Conservation (phyloP, 2,329 filamentous ascomycete genomes). For the Microdochium nivale region DNA sequence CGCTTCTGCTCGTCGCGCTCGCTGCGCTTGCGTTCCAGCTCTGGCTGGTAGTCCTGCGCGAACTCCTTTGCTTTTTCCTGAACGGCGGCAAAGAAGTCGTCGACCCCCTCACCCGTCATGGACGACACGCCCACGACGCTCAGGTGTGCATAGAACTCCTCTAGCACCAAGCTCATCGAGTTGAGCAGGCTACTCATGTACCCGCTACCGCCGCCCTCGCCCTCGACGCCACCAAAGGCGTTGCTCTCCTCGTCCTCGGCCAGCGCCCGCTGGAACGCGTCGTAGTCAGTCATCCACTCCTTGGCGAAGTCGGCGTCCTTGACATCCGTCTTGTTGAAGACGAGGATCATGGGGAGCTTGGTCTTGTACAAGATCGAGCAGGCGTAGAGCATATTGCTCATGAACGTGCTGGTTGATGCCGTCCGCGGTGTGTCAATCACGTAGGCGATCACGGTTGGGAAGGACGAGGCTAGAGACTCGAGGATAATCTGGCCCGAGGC, state of each 20-base stretch:
- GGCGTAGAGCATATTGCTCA: constrained; percentile 99
- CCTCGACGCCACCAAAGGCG: constrained; percentile 65
- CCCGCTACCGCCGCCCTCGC: constrained; percentile 66
- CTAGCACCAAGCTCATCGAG: constrained; percentile 95
- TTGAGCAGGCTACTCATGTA: constrained; percentile 96
- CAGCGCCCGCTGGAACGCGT: constrained; percentile 84
- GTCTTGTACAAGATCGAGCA: constrained; percentile 99
- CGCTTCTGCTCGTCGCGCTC: constrained; percentile 71
- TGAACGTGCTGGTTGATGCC: constrained; percentile 90
- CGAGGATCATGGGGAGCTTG: constrained; percentile 94
- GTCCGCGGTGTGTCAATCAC: constrained; percentile 95
- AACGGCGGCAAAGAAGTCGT: constrained; percentile 89
- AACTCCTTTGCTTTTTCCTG: constrained; percentile 84
- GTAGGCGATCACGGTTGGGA: constrained; percentile 95
- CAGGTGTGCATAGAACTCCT: constrained; percentile 94
- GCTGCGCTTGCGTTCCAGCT: constrained; percentile 69
- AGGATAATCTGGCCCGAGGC: constrained; percentile 91
- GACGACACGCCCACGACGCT: constrained; percentile 89
- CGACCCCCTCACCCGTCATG: constrained; percentile 83
- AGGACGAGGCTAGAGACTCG: constrained; percentile 84
- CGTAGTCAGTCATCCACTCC: constrained; percentile 99
- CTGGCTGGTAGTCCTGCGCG: constrained; percentile 80
- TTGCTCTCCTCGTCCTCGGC: constrained; percentile 71
- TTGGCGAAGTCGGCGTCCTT: constrained; percentile 86
- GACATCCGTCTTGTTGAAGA: constrained; percentile 98